Evolutionary conservation across 768 basidiomycete genomes (phyloP).

Genomic region (Lentinula raphanica): DNA sequence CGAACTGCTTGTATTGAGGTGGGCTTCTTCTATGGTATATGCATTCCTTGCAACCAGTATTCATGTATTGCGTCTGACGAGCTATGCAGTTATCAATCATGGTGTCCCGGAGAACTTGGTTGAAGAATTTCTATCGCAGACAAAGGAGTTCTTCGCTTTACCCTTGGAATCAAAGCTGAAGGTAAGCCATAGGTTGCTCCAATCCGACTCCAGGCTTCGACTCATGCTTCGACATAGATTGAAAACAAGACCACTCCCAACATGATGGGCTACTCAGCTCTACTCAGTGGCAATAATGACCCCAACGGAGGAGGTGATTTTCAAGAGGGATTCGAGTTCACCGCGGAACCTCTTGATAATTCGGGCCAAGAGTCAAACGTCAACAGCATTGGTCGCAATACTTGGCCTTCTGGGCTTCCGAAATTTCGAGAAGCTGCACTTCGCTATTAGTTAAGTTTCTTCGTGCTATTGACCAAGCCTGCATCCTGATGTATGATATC

Average conservation of each 20-base stretch:
- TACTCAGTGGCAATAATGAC: constrained; percentile 71
- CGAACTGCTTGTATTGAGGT: constrained; percentile 75
- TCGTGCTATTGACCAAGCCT: not conserved
- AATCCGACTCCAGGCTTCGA: not conserved
- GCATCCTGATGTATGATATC: not conserved
- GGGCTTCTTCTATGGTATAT: constrained; percentile 78
- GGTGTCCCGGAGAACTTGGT: constrained; percentile 55
- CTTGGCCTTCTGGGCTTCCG: constrained; percentile 67
- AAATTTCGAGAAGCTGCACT: constrained; percentile 57
- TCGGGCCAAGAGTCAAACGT: not conserved
- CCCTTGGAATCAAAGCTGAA: constrained; percentile 61
- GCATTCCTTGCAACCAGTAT: not conserved
- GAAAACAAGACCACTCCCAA: constrained; percentile 61
- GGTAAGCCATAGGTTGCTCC: constrained; percentile 28
- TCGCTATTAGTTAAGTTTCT: constrained; percentile 52
- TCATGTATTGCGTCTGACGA: not conserved
- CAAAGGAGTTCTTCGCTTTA: constrained; percentile 65
- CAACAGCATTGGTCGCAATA: constrained; percentile 60
- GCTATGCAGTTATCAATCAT: constrained; percentile 63
- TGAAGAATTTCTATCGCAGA: constrained; percentile 35
- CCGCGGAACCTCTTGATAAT: constrained; percentile 46
- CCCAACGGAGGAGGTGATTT: constrained; percentile 78
- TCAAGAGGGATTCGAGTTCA: constrained; percentile 88
- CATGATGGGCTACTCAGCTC: constrained; percentile 73
- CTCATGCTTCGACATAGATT: constrained; percentile 36